Conservation (phyloP, 23 red algal species). For the Porphyridium purpureum region DNA sequence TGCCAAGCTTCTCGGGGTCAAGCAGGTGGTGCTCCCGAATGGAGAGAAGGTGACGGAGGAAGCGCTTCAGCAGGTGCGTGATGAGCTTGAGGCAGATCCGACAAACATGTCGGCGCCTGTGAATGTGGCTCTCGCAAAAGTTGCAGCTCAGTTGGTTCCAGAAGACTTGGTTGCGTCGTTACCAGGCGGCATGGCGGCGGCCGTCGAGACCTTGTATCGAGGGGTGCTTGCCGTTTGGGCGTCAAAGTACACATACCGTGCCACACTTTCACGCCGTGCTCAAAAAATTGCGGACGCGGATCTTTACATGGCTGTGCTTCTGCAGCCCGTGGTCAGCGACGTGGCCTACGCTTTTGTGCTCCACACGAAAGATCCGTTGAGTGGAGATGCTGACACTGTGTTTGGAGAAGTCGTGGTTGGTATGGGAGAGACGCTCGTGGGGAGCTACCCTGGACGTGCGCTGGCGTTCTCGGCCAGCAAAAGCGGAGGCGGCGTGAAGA, state of each 20-base stretch:
- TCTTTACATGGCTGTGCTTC: slow-evolving; percentile 11
- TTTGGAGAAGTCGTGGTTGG: slow-evolving; percentile 35
- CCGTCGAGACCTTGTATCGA: neutral
- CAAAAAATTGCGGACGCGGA: neutral
- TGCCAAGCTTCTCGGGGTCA: too few species aligned
- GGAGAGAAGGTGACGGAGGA: too few species aligned
- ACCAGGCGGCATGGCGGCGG: neutral
- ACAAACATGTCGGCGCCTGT: neutral
- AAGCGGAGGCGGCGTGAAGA: slow-evolving; percentile 5
- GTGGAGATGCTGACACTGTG: slow-evolving; percentile 8
- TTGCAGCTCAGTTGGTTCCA: too few species aligned
- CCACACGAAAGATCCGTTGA: slow-evolving; percentile 38
- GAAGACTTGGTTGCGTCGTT: neutral
- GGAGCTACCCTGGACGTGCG: slow-evolving; percentile 39
- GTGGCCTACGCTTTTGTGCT: slow-evolving; percentile 29
- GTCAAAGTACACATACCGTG: slow-evolving; percentile 9
- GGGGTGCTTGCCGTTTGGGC: slow-evolving; percentile 10
- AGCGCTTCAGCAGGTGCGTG: neutral
- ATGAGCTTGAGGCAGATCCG: neutral
- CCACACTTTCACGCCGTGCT: slow-evolving; percentile 2
- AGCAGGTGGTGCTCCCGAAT: too few species aligned
- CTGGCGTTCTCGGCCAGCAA: slow-evolving; percentile 35
- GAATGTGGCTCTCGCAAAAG: neutral
- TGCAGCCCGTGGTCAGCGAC: slow-evolving; percentile 1
- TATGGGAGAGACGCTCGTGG: slow-evolving; percentile 38